Conservation (phyloP, 768 basidiomycete species). For the Hericium coralloides region DNA sequence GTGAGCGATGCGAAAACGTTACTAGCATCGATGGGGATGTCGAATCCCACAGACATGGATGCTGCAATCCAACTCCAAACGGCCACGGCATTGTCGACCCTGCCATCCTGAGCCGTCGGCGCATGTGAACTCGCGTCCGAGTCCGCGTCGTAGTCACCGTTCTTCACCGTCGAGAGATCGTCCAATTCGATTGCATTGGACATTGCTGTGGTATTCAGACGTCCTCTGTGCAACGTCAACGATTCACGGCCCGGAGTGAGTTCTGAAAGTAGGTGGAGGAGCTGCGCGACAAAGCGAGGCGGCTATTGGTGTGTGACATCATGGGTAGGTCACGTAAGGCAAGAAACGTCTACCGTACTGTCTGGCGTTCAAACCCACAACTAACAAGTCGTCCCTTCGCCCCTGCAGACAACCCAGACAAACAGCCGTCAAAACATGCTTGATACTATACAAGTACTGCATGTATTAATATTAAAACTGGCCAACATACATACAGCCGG, state of each 20-base stretch:
- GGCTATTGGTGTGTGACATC: too few relatives aligned
- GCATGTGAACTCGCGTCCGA: neutral
- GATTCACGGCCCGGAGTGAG: too few relatives aligned
- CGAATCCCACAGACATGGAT: conserved; percentile 7
- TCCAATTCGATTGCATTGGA: conserved; percentile 30
- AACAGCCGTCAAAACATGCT: too few relatives aligned
- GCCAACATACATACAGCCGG: neutral
- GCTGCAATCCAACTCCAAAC: conserved; percentile 11
- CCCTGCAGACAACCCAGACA: too few relatives aligned
- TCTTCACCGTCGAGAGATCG: conserved; percentile 21
- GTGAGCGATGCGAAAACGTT: neutral
- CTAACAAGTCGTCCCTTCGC: too few relatives aligned
- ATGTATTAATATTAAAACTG: too few relatives aligned
- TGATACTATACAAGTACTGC: too few relatives aligned
- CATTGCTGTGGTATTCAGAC: conserved; percentile 16
- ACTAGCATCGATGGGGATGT: conserved; percentile 1
- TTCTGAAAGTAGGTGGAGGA: too few relatives aligned
- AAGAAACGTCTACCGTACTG: too few relatives aligned
- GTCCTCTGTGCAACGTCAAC: neutral
- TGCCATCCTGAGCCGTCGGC: neutral
- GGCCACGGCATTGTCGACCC: conserved; percentile 4
- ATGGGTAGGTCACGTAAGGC: too few relatives aligned
- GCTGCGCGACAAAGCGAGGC: too few relatives aligned
- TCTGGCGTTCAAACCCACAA: too few relatives aligned
- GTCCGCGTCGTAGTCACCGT: neutral